Percentiles rank a stretch among this genome's conserved stretches.
These are phyloP conservation scores for Suhomyces kilbournensis DNA, from an alignment of 805 yeast species.

Conservation along the genomic window DNA sequence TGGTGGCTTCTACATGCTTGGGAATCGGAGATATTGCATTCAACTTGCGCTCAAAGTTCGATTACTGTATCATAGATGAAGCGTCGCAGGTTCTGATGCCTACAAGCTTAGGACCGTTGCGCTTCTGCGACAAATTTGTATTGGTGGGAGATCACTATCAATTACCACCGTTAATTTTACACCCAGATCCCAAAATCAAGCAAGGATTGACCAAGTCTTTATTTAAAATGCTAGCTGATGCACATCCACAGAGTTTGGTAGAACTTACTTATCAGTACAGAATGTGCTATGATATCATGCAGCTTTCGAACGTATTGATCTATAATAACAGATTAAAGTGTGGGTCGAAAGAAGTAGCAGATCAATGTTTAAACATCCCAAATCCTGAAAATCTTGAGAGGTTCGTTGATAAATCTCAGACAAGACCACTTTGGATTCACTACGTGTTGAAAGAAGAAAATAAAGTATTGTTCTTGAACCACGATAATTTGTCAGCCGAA, in stretches of 20 bases:
- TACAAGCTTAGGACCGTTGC: constrained; percentile 80
- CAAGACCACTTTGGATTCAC: constrained; percentile 49
- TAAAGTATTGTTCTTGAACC: constrained; percentile 75
- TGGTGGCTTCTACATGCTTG: constrained; percentile 87
- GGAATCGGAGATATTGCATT: constrained; percentile 68
- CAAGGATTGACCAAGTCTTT: constrained; percentile 69
- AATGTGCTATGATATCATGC: constrained; percentile 89
- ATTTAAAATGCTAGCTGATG: constrained; percentile 70
- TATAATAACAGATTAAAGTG: constrained; percentile 76
- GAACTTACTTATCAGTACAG: constrained; percentile 83
- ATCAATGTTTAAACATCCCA: constrained; percentile 54
- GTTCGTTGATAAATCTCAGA: not conserved
- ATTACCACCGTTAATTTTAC: constrained; percentile 79
- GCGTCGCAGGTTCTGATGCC: constrained; percentile 96
- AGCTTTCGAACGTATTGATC: constrained; percentile 72
- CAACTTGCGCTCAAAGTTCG: constrained; percentile 56
- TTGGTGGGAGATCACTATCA: constrained; percentile 97
- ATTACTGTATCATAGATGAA: constrained; percentile 93
- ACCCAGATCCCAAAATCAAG: constrained; percentile 58
- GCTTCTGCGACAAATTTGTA: constrained; percentile 73
- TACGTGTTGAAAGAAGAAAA: constrained; percentile 51
- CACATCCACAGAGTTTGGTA: constrained; percentile 70
- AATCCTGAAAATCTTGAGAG: constrained; percentile 13
- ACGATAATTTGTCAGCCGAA: constrained; percentile 60
- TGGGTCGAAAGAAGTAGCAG: constrained; percentile 64